Evolutionary conservation across 1,139 yeast genomes (phyloP), one percentile per base, ranked within the genome.

Genomic region (Meyerozyma carpophila): DNA sequence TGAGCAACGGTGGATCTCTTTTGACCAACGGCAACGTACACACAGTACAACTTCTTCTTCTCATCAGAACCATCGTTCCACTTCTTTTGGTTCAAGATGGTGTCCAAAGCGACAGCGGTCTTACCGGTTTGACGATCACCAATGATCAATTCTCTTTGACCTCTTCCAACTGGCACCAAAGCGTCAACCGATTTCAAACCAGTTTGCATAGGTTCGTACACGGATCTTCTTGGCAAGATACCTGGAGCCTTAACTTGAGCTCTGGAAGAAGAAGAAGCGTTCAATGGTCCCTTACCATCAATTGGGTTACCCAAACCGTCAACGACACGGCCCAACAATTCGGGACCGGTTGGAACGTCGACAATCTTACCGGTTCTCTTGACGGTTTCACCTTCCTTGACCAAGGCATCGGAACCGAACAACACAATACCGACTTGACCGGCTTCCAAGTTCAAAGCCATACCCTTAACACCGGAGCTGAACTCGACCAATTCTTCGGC

Each of bases 51-150:
- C 81, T 93, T 93, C 86, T 94, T 93, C 69, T 84, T 74, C 82
- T 93, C 99, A 71, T 93, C 98, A 53, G 76, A 50, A 73, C 95
- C 95, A 63, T 79, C 73, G 84, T 94, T 93, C 96, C 97, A 89
- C 79, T 95, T 87, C 89, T 91, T 93, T 81, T 93, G 99, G 81
- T 93, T 93, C 70, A 93, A 84, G 69, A 93, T 93, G 77, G 98
- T 84, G 77, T 93, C 98, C 63, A 93, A 74, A 62, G 98, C 98
- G 63, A 93, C 96, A 57, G 98, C 97, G 67, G 98, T 93, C 83
- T 93, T 93, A 86, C 98, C 98, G 63, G 98, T 93, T 81, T 93
- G 98, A 84, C 98, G 93, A 76, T 93, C 98, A 85, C 98, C 98
- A 70, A 93, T 93, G 68, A 93, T 93, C 87, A 93, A 81, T 81